Evolutionary conservation across 352 stramenopile species (phyloP).

Genomic region (Phytophthora citrophthora): DNA sequence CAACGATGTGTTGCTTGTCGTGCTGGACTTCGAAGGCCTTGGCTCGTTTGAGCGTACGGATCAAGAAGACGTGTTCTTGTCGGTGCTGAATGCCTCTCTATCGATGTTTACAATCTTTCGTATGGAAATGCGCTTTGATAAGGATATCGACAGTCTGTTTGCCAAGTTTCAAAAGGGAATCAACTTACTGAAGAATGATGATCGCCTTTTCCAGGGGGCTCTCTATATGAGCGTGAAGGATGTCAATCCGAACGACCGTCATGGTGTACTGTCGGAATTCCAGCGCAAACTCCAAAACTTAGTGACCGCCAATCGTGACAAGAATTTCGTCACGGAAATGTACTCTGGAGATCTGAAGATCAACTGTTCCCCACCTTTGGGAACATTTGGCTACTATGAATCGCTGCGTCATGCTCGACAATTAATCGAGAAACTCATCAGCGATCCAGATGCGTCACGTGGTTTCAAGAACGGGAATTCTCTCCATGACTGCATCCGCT

Average conservation of each 20-base stretch:
- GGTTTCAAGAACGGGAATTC: constrained; percentile 52
- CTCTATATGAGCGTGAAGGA: constrained; percentile 83
- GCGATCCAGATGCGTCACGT: constrained; percentile 15
- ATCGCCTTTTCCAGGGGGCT: constrained; percentile 57
- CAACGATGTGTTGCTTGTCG: constrained; percentile 58
- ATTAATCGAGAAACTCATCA: constrained; percentile 43
- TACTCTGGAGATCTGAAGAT: constrained; percentile 64
- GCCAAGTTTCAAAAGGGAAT: constrained; percentile 71
- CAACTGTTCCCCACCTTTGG: constrained; percentile 75
- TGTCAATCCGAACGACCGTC: constrained; percentile 71
- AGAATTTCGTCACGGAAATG: constrained; percentile 72
- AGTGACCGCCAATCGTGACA: constrained; percentile 53
- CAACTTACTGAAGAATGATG: constrained; percentile 67
- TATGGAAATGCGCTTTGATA: constrained; percentile 82
- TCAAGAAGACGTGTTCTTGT: constrained; percentile 80
- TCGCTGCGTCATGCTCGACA: constrained; percentile 52
- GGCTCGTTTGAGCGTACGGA: constrained; percentile 77
- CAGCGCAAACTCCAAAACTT: constrained; percentile 51
- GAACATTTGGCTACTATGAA: constrained; percentile 68
- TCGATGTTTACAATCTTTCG: constrained; percentile 81
- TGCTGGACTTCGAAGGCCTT: constrained; percentile 82
- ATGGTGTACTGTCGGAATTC: constrained; percentile 59
- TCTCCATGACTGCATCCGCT: constrained; percentile 74
- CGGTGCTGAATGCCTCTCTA: constrained; percentile 71
- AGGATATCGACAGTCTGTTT: constrained; percentile 77